Conservation (phyloP, 2,329 filamentous ascomycete genomes). For the Pestalotiopsis sp. region DNA sequence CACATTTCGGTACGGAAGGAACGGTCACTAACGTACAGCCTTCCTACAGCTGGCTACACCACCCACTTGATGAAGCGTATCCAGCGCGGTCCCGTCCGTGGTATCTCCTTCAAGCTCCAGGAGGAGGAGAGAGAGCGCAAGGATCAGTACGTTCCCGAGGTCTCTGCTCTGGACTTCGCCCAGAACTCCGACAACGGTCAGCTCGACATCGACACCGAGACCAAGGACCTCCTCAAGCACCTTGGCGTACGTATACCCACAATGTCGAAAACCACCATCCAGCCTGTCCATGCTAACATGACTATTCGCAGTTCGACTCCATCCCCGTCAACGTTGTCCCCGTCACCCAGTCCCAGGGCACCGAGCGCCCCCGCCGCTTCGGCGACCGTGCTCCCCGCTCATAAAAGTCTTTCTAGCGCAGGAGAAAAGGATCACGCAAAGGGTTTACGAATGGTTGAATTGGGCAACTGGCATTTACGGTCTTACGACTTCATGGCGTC, state of each 20-base stretch:
- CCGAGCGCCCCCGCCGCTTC: constrained; percentile 80
- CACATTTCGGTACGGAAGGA: not conserved
- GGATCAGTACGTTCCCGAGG: constrained; percentile 99
- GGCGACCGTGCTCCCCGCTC: constrained; percentile 55
- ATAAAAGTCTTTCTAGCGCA: not conserved
- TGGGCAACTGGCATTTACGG: constrained; percentile 43
- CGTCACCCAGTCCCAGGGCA: constrained; percentile 83
- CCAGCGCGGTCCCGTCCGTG: constrained; percentile 96
- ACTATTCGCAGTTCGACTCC: constrained; percentile 75
- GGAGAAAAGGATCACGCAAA: constrained; percentile 5
- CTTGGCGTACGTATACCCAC: constrained; percentile 76
- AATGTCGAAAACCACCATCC: not conserved
- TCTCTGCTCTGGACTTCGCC: constrained; percentile 97
- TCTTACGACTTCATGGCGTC: constrained; percentile 53
- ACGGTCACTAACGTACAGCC: constrained; percentile 48
- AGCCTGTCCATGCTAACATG: constrained; percentile 27
- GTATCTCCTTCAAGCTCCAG: constrained; percentile 99
- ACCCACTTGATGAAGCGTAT: constrained; percentile 99
- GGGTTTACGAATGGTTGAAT: constrained; percentile 27
- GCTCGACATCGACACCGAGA: constrained; percentile 94
- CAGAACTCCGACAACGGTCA: constrained; percentile 91
- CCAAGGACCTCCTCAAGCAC: constrained; percentile 98
- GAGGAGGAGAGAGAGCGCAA: constrained; percentile 99
- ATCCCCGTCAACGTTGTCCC: constrained; percentile 95
- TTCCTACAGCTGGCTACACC: constrained; percentile 85